phyloP scores from a whole-genome alignment of 169 alveolate species.

The Plasmodium yoelii region DNA sequence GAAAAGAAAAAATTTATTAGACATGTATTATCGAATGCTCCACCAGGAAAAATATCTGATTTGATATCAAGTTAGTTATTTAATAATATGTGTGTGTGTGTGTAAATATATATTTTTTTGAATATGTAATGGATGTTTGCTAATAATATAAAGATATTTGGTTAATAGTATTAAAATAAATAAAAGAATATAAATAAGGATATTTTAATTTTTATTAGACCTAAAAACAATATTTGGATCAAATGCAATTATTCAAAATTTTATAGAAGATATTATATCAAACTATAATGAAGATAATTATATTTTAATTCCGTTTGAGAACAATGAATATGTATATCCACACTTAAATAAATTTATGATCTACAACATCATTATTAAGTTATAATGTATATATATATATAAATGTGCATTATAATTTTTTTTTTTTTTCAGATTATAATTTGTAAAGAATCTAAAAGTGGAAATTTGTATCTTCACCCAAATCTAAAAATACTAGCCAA shows the following conservation, averaged over 20 bases:
- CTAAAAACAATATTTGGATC: slow-evolving; percentile 55
- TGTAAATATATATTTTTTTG: background rate
- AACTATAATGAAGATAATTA: slow-evolving; percentile 52
- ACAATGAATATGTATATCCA: slow-evolving; percentile 15
- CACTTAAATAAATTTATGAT: background rate
- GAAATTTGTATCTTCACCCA: slow-evolving; percentile 37
- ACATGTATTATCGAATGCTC: slow-evolving; percentile 55
- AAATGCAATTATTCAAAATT: slow-evolving; percentile 26
- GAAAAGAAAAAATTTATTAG: slow-evolving; percentile 72
- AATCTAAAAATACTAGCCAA: slow-evolving; percentile 28
- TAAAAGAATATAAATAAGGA: background rate
- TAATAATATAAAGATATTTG: background rate
- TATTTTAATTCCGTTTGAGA: slow-evolving; percentile 19
- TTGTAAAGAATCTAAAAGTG: slow-evolving; percentile 43
- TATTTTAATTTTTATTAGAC: slow-evolving; percentile 6
- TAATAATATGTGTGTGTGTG: background rate
- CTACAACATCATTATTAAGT: background rate
- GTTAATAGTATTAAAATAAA: background rate
- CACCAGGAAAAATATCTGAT: slow-evolving; percentile 60
- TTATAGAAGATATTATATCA: slow-evolving; percentile 33
- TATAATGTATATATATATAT: background rate
- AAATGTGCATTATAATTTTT: background rate
- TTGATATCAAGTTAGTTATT: slow-evolving; percentile 45
- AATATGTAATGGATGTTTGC: no score
- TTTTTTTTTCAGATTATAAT: slow-evolving; percentile 19